Evolutionary conservation across 2,329 filamentous ascomycete genomes (phyloP).

Genomic region (Bipolaris gigantea): DNA sequence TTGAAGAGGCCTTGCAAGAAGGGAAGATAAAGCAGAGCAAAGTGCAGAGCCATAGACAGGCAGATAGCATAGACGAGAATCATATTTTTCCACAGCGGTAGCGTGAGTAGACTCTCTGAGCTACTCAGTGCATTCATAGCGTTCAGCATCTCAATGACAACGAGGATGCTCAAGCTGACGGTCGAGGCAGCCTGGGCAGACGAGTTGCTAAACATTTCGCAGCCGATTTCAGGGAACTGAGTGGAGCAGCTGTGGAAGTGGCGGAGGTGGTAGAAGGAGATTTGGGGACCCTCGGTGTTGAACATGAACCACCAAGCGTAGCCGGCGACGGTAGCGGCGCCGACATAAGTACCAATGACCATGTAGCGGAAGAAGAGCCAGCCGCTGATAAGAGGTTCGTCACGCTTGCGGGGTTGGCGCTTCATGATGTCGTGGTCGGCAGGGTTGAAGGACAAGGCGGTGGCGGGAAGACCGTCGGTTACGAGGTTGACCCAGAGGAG

Average conservation of each 20-base stretch:
- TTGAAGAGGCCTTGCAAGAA: slow-evolving; percentile 87
- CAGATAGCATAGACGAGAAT: slow-evolving; percentile 94
- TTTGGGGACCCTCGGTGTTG: slow-evolving; percentile 85
- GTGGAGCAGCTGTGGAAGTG: slow-evolving; percentile 93
- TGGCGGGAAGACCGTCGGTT: slow-evolving; percentile 94
- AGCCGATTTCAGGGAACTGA: slow-evolving; percentile 86
- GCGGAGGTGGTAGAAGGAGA: slow-evolving; percentile 82
- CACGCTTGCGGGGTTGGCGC: slow-evolving; percentile 84
- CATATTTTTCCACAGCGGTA: slow-evolving; percentile 98
- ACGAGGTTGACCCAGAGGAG: slow-evolving; percentile 98
- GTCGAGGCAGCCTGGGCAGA: slow-evolving; percentile 90
- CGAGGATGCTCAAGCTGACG: slow-evolving; percentile 84
- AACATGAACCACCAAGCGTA: slow-evolving; percentile 99
- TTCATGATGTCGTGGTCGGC: slow-evolving; percentile 99
- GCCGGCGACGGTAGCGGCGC: slow-evolving; percentile 89
- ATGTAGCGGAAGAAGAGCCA: slow-evolving; percentile 99
- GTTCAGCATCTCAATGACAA: slow-evolving; percentile 99
- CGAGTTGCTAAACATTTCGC: slow-evolving; percentile 84
- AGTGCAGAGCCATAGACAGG: slow-evolving; percentile 92
- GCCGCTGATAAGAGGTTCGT: slow-evolving; percentile 87
- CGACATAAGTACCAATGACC: slow-evolving; percentile 93
- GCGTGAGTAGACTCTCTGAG: slow-evolving; percentile 87
- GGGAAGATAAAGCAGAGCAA: slow-evolving; percentile 88
- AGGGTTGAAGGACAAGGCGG: slow-evolving; percentile 95
- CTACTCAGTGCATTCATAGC: slow-evolving; percentile 97